Base-by-base conservation (phyloP, 2,329 filamentous ascomycete species). In the Xylaria sp. region DNA sequence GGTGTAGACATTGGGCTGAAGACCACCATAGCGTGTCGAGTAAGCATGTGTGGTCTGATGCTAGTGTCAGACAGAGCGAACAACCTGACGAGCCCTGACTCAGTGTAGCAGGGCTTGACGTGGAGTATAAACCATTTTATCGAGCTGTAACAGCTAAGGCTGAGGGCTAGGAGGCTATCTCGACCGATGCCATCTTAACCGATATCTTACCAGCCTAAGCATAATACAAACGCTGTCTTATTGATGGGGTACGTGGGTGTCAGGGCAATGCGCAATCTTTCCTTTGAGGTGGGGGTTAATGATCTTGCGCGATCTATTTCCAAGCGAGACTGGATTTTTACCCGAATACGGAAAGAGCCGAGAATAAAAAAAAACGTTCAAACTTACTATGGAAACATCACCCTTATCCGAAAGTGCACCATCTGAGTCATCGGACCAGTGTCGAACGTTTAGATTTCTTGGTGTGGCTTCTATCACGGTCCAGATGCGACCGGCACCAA, bases 61-160 rank as follows among this genome's bases (percentile, higher is more conserved):
- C n/a, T 10, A 37, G 35, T 47, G 50, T 42, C 21, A 44, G 27
- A 55, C 12, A 58, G 27, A 25, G 32, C n/a, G 27, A 55, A 58
- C 47, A 57, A 16, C 35, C 32, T 58, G 44, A 50, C 51, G 51
- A 65, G 9, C 9, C n/a, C 55, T 55, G 60, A 54, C 50, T 53
- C 16, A 32, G 27, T 12, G n/a, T 47, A 47, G 29, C 16, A 78
- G 72, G 12, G 83, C 82, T n/a, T 76, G 75, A 51, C 16, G 23
- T 40, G 29, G 3, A 40, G 51, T 16, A 18, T 18, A 32, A 32
- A 58, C 21, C n/a, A n/a, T n/a, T n/a, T n/a, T n/a, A n/a, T n/a
- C n/a, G n/a, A n/a, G n/a, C n/a, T n/a, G n/a, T n/a, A n/a, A n/a
- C 44, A 13, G 2, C 12, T 16, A 29, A 37, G 23, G 55, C 55